Evolutionary conservation across 1,139 yeast species (phyloP).

Genomic region (Candida sanyaensis): DNA sequence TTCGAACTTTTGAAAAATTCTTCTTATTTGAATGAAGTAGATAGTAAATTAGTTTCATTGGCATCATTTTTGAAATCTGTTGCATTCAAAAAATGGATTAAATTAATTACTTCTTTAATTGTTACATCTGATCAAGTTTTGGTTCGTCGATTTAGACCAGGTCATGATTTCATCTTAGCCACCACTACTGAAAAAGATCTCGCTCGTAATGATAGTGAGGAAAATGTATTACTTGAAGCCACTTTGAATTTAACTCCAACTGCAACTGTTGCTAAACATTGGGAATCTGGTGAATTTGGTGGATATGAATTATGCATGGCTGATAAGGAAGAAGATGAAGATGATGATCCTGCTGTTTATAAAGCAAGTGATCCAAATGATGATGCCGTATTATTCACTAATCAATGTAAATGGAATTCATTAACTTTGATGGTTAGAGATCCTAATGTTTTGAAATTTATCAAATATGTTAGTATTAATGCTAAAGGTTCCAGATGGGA

Average conservation of each 20-base stretch:
- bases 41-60: constrained; percentile 49
- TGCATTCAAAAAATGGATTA: constrained; percentile 72
- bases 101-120: constrained; percentile 60
- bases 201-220: constrained; percentile 35
- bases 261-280: constrained; percentile 50
- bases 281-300: constrained; percentile 88
- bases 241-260: constrained; percentile 80
- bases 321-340: constrained; percentile 48
- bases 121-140: constrained; percentile 69
- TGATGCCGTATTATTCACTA: constrained; percentile 78
- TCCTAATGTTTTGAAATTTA: constrained; percentile 80
- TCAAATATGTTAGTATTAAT: constrained; percentile 85
- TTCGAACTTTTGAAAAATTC: constrained; percentile 23
- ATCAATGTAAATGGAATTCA: constrained; percentile 84
- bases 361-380: constrained; percentile 59
- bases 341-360: constrained; percentile 61
- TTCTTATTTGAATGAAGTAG: constrained; percentile 9
- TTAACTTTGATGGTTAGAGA: constrained; percentile 80
- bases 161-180: constrained; percentile 90
- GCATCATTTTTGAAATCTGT: constrained; percentile 59
- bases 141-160: constrained; percentile 90
- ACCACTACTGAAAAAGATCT: constrained; percentile 61
- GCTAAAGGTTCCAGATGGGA: constrained; percentile 97
- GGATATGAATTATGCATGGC: constrained; percentile 94
- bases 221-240: constrained; percentile 62